Evolutionary conservation across 78 protist genomes (phyloP), one percentile per base, ranked within the genome.

Genomic region (Tieghemostelium lacteum): DNA sequence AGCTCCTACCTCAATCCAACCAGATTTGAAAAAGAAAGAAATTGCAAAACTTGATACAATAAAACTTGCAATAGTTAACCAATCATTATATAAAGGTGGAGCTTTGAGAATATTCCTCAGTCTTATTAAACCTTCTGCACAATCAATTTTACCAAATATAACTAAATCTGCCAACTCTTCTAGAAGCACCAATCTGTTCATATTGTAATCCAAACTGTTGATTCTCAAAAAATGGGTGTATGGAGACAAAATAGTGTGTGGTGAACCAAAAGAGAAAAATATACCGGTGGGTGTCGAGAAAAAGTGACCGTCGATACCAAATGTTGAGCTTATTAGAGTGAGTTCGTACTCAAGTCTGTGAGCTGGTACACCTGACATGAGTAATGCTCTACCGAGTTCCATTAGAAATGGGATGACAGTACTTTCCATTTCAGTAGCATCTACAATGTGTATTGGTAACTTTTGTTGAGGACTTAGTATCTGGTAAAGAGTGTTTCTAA

Each of bases 161-260:
- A 83, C 91, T 40, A 69, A 55, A 31, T 83, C 91, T 12, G 91
- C 91, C 31, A 83, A 36, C 24, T 26, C 54, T 42, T 83, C 91
- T 5, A 83, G 33, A 17, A 20, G 22, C 5, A 83, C 66, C 0
- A 83, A 33, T 40, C 91, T 54, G 49, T 69, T 63, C 91, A 83
- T 83, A 60, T 83, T 83, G 62, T 83, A 83, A 42, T 83, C 91
- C 0, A 74, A 69, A 17, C 75, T 55, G 28, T 83, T 63, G 4
- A 83, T 83, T 29, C 91, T 39, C 5, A 83, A 57, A 26, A 83
- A 69, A 83, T 83, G 91, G 0, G 91, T 83, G 69, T 83, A 83
- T 60, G 91, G 91, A 40, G 91, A 83, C 19, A 83, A 71, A 83
- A 83, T 83, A 14, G 91, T 70, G 50, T 83, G 91, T n/a, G 91